Evolutionary conservation across 805 yeast species (phyloP).

Genomic region (Suhomyces prunicola): DNA sequence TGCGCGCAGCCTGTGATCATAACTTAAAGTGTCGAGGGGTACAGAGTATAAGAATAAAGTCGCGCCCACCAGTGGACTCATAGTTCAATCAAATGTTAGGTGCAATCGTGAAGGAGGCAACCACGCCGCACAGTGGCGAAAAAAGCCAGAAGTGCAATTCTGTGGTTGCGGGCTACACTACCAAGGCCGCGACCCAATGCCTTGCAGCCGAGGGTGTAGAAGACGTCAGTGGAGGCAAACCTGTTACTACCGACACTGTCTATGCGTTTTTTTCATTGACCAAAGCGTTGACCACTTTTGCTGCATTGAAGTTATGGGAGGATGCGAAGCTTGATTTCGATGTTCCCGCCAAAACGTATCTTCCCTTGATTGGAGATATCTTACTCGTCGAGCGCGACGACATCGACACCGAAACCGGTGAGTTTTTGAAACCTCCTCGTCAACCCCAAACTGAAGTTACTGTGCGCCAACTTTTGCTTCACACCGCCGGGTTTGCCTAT

Average conservation of each 20-base stretch:
- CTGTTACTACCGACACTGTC: slow-evolving; percentile 15
- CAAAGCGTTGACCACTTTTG: slow-evolving; percentile 35
- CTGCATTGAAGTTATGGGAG: slow-evolving; percentile 32
- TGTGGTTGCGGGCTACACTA: slow-evolving; percentile 30
- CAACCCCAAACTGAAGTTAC: slow-evolving; percentile 25
- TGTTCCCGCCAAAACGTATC: slow-evolving; percentile 26
- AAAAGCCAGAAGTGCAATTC: slow-evolving; percentile 6
- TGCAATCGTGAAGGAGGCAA: background rate
- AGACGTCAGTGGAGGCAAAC: slow-evolving; percentile 14
- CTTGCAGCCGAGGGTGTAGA: slow-evolving; percentile 21
- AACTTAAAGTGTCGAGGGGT: background rate
- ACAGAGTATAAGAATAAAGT: background rate
- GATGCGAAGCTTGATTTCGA: slow-evolving; percentile 32
- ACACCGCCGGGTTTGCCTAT: slow-evolving; percentile 28
- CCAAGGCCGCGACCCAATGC: slow-evolving; percentile 19
- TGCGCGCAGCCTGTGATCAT: background rate
- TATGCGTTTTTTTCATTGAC: slow-evolving; percentile 29
- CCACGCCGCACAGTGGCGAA: slow-evolving; percentile 4
- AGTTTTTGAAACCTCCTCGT: slow-evolving; percentile 18
- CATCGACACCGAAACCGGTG: slow-evolving; percentile 23
- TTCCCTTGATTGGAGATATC: slow-evolving; percentile 31
- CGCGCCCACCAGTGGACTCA: background rate
- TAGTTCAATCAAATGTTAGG: background rate
- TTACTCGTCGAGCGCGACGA: slow-evolving; percentile 25
- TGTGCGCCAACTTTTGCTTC: slow-evolving; percentile 26